These are phyloP conservation scores for Phytopythium chamaehyphon DNA, from an alignment of 352 stramenopile species.

Conservation along the genomic window DNA sequence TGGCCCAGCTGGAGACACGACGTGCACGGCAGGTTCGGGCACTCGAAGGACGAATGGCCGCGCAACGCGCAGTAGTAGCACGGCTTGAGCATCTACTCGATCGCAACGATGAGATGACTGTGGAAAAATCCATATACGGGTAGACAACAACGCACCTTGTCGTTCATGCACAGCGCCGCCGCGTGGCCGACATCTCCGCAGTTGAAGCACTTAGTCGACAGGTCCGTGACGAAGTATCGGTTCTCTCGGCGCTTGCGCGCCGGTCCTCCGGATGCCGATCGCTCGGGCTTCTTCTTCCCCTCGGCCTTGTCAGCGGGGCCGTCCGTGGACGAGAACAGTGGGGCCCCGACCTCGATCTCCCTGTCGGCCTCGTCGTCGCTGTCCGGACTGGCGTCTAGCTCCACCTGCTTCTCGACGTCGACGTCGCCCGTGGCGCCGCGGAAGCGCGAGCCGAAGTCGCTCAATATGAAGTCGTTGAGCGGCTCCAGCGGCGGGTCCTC, in stretches of 20 bases:
- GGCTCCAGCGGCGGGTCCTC: conserved; percentile 69
- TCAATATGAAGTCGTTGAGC: conserved; percentile 83
- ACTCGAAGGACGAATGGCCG: conserved; percentile 64
- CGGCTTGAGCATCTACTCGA: conserved; percentile 40
- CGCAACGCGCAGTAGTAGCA: conserved; percentile 81
- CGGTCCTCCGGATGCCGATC: neutral
- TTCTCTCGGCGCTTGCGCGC: conserved; percentile 52
- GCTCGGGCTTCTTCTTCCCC: conserved; percentile 22
- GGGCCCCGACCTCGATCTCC: conserved; percentile 43
- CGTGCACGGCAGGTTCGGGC: conserved; percentile 61
- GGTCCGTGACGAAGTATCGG: conserved; percentile 78
- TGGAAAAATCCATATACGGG: too few species aligned
- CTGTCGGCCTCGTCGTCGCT: conserved; percentile 13
- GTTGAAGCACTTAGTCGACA: conserved; percentile 84
- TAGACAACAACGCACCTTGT: conserved; percentile 20
- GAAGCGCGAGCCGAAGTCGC: conserved; percentile 72
- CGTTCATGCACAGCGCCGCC: conserved; percentile 71
- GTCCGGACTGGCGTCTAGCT: conserved; percentile 18
- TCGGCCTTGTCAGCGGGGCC: conserved; percentile 13
- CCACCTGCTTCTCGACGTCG: conserved; percentile 40
- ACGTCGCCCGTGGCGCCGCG: conserved; percentile 47
- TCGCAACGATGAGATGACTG: neutral
- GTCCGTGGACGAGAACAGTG: conserved; percentile 35
- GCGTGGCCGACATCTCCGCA: conserved; percentile 79
- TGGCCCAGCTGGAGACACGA: conserved; percentile 70